Conservation (phyloP, 345 rosid genomes). For the Excoecaria agallocha region DNA sequence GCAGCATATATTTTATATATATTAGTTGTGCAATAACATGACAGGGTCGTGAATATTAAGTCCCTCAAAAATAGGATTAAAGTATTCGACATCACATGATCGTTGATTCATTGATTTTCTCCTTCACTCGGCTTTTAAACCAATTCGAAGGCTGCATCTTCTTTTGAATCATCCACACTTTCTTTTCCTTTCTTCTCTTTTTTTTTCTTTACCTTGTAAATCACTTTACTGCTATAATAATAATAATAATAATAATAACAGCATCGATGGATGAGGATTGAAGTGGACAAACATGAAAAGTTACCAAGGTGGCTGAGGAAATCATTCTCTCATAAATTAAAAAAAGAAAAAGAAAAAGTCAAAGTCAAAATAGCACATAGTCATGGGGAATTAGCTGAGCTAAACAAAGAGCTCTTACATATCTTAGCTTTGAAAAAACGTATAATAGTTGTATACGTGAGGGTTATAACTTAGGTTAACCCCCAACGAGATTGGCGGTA, state of each 20-base stretch:
- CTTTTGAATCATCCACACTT: too few species aligned
- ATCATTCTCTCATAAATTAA: too few species aligned
- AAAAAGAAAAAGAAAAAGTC: background rate
- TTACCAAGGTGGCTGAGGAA: too few species aligned
- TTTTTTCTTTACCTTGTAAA: too few species aligned
- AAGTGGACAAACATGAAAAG: background rate
- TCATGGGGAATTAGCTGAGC: conserved; percentile 16
- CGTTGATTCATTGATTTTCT: background rate
- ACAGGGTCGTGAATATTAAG: background rate
- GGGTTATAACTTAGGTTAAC: conserved; percentile 6
- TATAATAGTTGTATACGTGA: background rate
- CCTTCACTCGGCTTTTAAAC: background rate
- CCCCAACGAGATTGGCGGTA: background rate
- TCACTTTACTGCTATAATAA: too few species aligned
- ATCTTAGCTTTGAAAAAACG: conserved; percentile 6
- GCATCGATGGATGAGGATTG: background rate
- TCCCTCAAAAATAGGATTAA: background rate
- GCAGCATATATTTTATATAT: too few species aligned
- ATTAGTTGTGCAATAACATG: background rate
- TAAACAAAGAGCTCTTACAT: background rate
- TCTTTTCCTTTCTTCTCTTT: background rate
- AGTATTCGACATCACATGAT: conserved; percentile 6
- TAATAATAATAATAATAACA: too few species aligned
- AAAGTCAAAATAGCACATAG: background rate
- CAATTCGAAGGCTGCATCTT: background rate